Evolutionary conservation across 2,329 filamentous ascomycete species (phyloP).

Genomic region (Seiridium unicorne): DNA sequence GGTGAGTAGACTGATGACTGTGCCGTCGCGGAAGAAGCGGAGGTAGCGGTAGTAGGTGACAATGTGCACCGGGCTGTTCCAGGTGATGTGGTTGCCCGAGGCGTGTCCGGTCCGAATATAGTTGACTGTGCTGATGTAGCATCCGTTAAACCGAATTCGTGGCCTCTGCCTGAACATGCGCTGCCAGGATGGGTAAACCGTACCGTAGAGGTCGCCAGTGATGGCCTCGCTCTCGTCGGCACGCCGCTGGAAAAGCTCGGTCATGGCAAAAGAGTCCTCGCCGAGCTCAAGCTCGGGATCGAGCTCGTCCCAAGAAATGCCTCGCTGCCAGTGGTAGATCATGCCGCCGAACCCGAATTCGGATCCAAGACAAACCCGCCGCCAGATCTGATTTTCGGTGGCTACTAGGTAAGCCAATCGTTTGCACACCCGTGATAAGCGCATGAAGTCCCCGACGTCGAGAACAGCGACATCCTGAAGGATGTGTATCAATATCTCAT

Average conservation of each 20-base stretch:
- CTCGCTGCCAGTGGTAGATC: slow-evolving; percentile 74
- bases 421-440: slow-evolving; percentile 80
- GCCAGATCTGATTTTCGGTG: slow-evolving; percentile 86
- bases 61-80: slow-evolving; percentile 83
- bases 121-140: slow-evolving; percentile 96
- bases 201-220: slow-evolving; percentile 39
- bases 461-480: slow-evolving; percentile 67
- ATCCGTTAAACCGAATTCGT: slow-evolving; percentile 88
- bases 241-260: slow-evolving; percentile 33
- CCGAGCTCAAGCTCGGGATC: slow-evolving; percentile 22
- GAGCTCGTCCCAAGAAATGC: slow-evolving; percentile 55
- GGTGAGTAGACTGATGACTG: slow-evolving; percentile 75
- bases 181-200: slow-evolving; percentile 53
- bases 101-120: slow-evolving; percentile 82
- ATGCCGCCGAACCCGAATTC: slow-evolving; percentile 81
- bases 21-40: slow-evolving; percentile 89
- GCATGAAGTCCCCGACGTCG: slow-evolving; percentile 76
- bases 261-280: slow-evolving; percentile 31
- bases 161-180: slow-evolving; percentile 79
- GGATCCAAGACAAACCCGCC: slow-evolving; percentile 64
- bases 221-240: slow-evolving; percentile 30
- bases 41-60: slow-evolving; percentile 98
- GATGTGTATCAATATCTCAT: slow-evolving; percentile 82
- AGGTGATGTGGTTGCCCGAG: slow-evolving; percentile 68
- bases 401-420: slow-evolving; percentile 80